Evolutionary conservation across 2,329 filamentous ascomycete species (phyloP).

Genomic region (Periconia macrospinosa): DNA sequence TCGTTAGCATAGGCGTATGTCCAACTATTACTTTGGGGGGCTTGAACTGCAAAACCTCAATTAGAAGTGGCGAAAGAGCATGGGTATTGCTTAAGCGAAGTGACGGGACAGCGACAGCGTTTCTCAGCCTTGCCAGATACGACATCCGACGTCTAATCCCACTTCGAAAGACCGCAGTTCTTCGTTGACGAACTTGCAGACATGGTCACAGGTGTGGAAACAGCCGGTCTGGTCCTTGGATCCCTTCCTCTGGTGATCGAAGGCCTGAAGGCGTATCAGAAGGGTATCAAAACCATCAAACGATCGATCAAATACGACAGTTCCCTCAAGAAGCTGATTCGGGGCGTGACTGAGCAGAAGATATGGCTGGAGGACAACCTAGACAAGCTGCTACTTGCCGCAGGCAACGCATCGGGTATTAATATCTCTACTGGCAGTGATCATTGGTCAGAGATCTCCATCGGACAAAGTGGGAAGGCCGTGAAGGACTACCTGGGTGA

Average conservation of each 20-base stretch:
- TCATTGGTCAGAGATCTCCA: background rate
- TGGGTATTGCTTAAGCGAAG: background rate
- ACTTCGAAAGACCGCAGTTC: background rate
- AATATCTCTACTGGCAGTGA: background rate
- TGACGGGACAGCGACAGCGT: background rate
- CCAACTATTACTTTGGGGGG: too few relatives aligned
- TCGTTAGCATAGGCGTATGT: too few relatives aligned
- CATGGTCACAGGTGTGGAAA: background rate
- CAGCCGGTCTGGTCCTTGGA: background rate
- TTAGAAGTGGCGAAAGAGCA: background rate
- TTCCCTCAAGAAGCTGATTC: background rate
- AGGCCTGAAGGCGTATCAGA: background rate
- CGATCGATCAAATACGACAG: background rate
- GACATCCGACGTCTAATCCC: background rate
- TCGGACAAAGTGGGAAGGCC: background rate
- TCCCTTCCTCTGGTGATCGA: background rate
- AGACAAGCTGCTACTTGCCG: background rate
- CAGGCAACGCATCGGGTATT: background rate
- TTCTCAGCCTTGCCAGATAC: background rate
- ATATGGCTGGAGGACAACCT: background rate
- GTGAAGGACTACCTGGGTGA: background rate
- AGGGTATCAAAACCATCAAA: background rate
- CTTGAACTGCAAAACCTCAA: too few relatives aligned
- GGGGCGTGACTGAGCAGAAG: background rate
- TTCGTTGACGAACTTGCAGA: background rate